These are phyloP conservation scores for Boeremia lycopersici DNA, from an alignment of 2,329 filamentous ascomycete species.

Conservation along the genomic window DNA sequence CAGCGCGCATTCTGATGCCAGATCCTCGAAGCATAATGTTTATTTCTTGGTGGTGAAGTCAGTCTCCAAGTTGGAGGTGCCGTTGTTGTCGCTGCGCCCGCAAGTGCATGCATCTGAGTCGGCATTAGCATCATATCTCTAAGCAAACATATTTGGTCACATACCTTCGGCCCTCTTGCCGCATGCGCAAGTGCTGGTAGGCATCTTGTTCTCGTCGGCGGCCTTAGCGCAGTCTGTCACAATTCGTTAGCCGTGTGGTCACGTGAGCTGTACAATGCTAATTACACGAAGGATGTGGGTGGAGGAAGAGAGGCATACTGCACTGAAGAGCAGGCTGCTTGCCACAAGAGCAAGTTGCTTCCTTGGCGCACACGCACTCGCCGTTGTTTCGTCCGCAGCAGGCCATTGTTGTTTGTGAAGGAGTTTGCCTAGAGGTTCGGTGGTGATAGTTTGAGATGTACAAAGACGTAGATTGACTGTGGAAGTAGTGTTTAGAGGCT, in stretches of 20 bases:
- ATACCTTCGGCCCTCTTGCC: conserved; percentile 74
- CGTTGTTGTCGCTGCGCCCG: conserved; percentile 70
- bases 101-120: conserved; percentile 70
- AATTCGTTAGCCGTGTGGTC: conserved; percentile 4
- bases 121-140: not conserved
- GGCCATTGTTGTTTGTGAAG: conserved; percentile 45
- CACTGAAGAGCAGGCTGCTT: conserved; percentile 86
- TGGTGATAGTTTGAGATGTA: conserved; percentile 1
- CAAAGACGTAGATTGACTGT: not conserved
- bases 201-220: conserved; percentile 72
- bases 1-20: no score
- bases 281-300: conserved; percentile 17
- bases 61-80: conserved; percentile 71
- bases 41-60: conserved; percentile 79
- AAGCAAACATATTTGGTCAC: conserved; percentile 28
- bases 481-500: conserved; percentile 4
- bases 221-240: conserved; percentile 71
- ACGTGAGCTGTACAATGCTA: conserved; percentile 9
- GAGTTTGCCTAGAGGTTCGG: conserved; percentile 8
- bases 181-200: conserved; percentile 75
- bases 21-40: not conserved
- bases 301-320: conserved; percentile 50
- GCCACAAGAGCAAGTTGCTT: conserved; percentile 82
- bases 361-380: conserved; percentile 63
- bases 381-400: conserved; percentile 66